These are phyloP conservation scores for Euphorbia lathyris DNA, from an alignment of 345 rosid species.

Conservation along the genomic window DNA sequence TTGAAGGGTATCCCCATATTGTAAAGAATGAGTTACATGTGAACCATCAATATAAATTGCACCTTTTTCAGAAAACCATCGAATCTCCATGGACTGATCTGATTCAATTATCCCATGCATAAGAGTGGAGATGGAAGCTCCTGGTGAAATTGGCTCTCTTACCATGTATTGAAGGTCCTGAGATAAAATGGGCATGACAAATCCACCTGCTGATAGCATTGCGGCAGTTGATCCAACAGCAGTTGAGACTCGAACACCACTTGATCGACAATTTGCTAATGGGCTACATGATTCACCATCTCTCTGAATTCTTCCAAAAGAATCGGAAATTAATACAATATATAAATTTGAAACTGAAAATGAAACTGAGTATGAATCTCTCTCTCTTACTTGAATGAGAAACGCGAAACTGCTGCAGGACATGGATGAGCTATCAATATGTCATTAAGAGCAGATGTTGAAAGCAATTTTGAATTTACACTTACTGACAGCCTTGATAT, in stretches of 20 bases:
- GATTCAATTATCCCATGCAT: constrained; percentile 67
- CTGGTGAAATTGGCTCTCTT: constrained; percentile 76
- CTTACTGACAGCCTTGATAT: constrained; percentile 57
- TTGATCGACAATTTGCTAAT: constrained; percentile 67
- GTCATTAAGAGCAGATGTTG: constrained; percentile 73
- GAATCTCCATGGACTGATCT: constrained; percentile 47
- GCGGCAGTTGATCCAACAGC: constrained; percentile 94
- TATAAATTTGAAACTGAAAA: not conserved
- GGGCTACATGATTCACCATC: constrained; percentile 38
- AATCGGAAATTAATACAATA: too few species aligned
- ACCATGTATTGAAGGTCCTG: constrained; percentile 78
- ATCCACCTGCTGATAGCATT: constrained; percentile 91
- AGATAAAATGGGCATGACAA: constrained; percentile 64
- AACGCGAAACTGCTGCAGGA: constrained; percentile 76
- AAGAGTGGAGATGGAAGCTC: constrained; percentile 29
- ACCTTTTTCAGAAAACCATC: constrained; percentile 70
- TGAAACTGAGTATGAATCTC: not conserved
- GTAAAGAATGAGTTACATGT: constrained; percentile 45
- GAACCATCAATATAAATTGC: constrained; percentile 73
- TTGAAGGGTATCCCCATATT: constrained; percentile 54
- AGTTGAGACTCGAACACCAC: constrained; percentile 86
- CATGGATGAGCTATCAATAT: constrained; percentile 72
- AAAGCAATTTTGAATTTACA: constrained; percentile 56
- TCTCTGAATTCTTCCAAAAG: constrained; percentile 46
- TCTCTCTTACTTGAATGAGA: constrained; percentile 72